These are phyloP conservation scores for Globisporangium canariense DNA, from an alignment of 352 stramenopile species.

Conservation along the genomic window DNA sequence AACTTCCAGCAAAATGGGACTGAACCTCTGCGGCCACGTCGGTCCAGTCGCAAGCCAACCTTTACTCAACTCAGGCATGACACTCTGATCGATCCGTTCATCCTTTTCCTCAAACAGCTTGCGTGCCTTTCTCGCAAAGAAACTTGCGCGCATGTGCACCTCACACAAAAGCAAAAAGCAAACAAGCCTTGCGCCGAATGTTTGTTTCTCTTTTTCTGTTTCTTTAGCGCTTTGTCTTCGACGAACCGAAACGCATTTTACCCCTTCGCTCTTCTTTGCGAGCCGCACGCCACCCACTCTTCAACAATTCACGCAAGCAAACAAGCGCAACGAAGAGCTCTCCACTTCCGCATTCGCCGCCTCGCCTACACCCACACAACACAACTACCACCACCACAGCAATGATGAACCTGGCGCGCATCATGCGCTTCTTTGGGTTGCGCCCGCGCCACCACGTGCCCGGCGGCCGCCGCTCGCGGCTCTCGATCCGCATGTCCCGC, in stretches of 20 bases:
- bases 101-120: background rate
- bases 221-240: background rate
- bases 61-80: slow-evolving; percentile 2
- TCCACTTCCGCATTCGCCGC: slow-evolving; percentile 2
- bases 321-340: background rate
- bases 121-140: background rate
- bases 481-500: slow-evolving; percentile 11
- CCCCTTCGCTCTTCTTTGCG: background rate
- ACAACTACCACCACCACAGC: background rate
- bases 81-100: background rate
- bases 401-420: slow-evolving; percentile 14
- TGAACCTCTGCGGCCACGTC: background rate
- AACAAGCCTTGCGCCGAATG: slow-evolving; percentile 4
- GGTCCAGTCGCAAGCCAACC: background rate
- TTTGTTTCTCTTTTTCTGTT: slow-evolving; percentile 3
- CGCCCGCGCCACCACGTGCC: slow-evolving; percentile 10
- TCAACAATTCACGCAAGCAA: background rate
- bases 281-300: slow-evolving; percentile 3
- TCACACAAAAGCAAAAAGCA: background rate
- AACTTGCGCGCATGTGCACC: background rate
- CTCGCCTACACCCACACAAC: background rate
- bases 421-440: slow-evolving; percentile 22
- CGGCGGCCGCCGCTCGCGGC: background rate
- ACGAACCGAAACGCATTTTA: background rate
- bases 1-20: background rate